Base-by-base conservation (phyloP, 148 eudicot species). In the Limonium bicolor region DNA sequence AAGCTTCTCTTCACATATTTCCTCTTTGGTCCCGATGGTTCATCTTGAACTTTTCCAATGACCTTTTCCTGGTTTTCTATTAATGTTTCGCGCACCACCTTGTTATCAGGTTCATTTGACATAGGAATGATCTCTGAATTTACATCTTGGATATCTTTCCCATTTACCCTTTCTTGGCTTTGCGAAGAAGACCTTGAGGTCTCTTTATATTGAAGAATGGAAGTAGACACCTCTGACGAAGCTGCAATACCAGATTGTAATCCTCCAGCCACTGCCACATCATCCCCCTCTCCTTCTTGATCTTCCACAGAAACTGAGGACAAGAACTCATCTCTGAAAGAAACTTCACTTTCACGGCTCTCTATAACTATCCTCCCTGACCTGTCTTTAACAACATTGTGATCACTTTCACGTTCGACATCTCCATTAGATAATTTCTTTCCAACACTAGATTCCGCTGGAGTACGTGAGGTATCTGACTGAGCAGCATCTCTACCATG, bases 381-480 rank as follows among this genome's bases (percentile, higher is more conserved):
- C 19, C 24, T 22, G 21, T 39, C 21, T 19, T 22, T 12, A 39
- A 25, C 48, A 43, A 43, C 24, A 24, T 14, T 28, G 30, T 43
- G 19, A 36, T 50, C 48, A 32, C 32, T 18, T 20, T 41, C 55
- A 17, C 18, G 54, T 40, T 31, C 32, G 11, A n/a, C 28, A 40
- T 38, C 16, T 31, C 20, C 50, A 18, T 13, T 34, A 32, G 20
- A 19, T 8, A 35, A 24, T 23, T n/a, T 43, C 11, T 10, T 4
- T 43, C 25, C 46, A 41, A 27, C 12, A n/a, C 16, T 23, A 22
- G 26, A 41, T 27, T 41, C 15, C 25, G 46, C 12, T 25, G 50
- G 49, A 21, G 35, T n/a, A 20, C 26, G 41, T 39, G 46, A 28
- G 12, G 55, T 73, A 32, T 42, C 26, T 27, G 36, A 19, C 9